Evolutionary conservation across 352 stramenopile species (phyloP), one percentile per base, ranked within the genome.

Genomic region (Ophiocytium majus): DNA sequence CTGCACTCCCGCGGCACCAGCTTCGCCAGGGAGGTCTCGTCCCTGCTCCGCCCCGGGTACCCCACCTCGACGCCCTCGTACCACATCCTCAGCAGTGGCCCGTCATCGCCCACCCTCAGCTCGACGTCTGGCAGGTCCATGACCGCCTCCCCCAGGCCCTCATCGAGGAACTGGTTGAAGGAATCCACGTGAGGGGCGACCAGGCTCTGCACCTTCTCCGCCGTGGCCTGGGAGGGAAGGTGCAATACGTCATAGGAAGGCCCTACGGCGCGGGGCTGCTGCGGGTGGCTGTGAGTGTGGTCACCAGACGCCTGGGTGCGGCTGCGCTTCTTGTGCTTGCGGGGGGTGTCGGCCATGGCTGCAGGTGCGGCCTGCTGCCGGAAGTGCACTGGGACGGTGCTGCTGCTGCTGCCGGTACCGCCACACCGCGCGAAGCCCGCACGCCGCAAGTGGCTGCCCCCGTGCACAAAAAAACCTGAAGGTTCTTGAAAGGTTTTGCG

Each of bases 81-180:
- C 81, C 85, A 87, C 31, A 86, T 33, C 50, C 80, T 79, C 50
- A 89, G 31, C 43, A 86, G 43, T 14, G 85, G 85, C 19, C 85
- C 85, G 34, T 64, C 76, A 36, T 82, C 50, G 17, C 81, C 86
- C 14, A 88, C 78, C 66, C 80, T 49, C 0, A 98, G 89, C 79
- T 98, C 94, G 71, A 96, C 90, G 35, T 94, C 93, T 49, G 89
- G 87, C 71, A 99, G 93, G 89, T 98, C 94, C 37, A 93, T 91
- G 32, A 99, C 93, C 0, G 95, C 97, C 37, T 96, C 89, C 64
- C 93, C 83, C 28, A 99, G 90, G n/a, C 97, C 97, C 57, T 98
- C 92, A 28, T 96, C 95, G 1, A 99, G 89, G 85, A 99, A 98
- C 85, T 97, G 99, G 90, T 99, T 97, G 91, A 98, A 99, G 78